These are phyloP conservation scores for Fusarium liriodendri DNA, from an alignment of 2,329 filamentous ascomycete genomes.

Conservation along the genomic window DNA sequence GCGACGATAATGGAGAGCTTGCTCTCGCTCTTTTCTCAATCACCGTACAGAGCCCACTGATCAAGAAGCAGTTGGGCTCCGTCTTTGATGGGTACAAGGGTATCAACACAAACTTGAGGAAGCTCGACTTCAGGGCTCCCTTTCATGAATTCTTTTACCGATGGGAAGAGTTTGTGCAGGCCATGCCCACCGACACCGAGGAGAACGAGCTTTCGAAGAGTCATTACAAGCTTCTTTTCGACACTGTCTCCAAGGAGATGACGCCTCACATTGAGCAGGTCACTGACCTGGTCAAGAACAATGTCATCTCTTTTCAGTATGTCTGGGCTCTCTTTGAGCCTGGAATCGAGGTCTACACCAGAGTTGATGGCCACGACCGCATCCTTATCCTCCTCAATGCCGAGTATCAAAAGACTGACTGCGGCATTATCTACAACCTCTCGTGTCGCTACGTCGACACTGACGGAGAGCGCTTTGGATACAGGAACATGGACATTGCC, in stretches of 20 bases:
- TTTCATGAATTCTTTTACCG: conserved; percentile 20
- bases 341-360: not conserved
- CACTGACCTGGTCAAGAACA: not conserved
- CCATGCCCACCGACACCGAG: accelerated
- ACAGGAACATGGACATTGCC: not conserved
- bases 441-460: conserved; percentile 9
- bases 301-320: conserved; percentile 13
- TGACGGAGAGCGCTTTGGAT: conserved; percentile 4
- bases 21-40: not conserved
- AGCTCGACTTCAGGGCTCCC: conserved; percentile 4
- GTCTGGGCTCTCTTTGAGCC: conserved; percentile 18
- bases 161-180: conserved; percentile 1
- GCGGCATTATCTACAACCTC: not conserved
- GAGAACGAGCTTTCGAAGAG: not conserved
- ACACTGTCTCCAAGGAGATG: conserved; percentile 7
- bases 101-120: conserved; percentile 17
- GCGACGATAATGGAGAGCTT: not conserved
- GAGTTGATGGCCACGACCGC: not conserved
- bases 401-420: not conserved
- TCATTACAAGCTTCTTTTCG: conserved; percentile 8
- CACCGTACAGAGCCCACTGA: conserved; percentile 8
- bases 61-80: conserved; percentile 1
- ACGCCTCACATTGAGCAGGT: conserved; percentile 4
- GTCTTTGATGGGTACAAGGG: not conserved
- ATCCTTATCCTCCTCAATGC: not conserved